Evolutionary conservation across 495 filamentous ascomycete genomes (phyloP).

Genomic region (Cercophora sp.): DNA sequence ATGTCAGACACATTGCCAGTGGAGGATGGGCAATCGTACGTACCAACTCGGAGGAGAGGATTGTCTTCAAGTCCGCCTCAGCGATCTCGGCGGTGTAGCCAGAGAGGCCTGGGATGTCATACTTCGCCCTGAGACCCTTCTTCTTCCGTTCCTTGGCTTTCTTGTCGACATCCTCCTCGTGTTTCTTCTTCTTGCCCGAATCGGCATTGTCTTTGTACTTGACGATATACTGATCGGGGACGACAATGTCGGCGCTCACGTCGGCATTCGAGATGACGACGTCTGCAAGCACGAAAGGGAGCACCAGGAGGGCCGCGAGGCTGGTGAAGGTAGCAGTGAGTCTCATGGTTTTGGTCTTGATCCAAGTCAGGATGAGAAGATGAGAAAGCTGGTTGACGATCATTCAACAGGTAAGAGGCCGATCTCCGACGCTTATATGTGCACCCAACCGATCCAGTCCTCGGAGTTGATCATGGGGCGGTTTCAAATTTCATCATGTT

Average conservation of each 20-base stretch:
- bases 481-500: no score
- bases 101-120: conserved; percentile 12
- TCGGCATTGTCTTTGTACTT: conserved; percentile 21
- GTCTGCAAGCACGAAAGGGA: conserved; percentile 11
- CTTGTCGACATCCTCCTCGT: conserved; percentile 12
- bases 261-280: conserved; percentile 12
- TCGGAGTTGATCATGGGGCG: no score
- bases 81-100: conserved; percentile 21
- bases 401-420: no score
- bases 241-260: conserved; percentile 4
- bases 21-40: neutral
- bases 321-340: neutral
- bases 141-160: conserved; percentile 10
- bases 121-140: conserved; percentile 8
- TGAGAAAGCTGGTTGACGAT: no score
- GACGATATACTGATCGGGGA: conserved; percentile 23
- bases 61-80: conserved; percentile 2
- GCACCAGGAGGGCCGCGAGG: conserved; percentile 8
- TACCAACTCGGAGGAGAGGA: conserved; percentile 13
- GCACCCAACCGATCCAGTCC: no score
- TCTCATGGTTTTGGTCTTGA: conserved; percentile 10
- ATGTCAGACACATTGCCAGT: neutral
- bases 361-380: no score
- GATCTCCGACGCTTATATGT: no score
- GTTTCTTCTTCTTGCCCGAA: conserved; percentile 5